phyloP scores from a whole-genome alignment of 306 rosid species.

The Dalbergia cultrata region DNA sequence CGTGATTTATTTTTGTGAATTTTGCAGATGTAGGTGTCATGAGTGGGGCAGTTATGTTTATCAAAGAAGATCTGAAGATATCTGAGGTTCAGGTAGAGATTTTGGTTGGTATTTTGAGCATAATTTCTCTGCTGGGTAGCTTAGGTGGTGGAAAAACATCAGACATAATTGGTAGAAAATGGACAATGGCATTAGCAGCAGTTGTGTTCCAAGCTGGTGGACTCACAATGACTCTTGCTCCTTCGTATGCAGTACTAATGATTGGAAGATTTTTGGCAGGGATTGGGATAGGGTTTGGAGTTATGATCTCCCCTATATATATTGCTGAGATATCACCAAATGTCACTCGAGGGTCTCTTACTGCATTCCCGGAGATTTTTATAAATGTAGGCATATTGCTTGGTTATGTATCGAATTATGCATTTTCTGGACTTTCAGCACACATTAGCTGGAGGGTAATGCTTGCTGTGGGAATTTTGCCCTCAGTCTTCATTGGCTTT shows the following conservation, averaged over 20 bases:
- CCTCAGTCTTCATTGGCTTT: conserved; percentile 86
- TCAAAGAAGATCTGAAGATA: conserved; percentile 86
- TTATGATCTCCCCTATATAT: conserved; percentile 89
- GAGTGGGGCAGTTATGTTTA: conserved; percentile 97
- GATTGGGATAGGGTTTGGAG: conserved; percentile 91
- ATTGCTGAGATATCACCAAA: conserved; percentile 95
- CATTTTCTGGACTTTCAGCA: conserved; percentile 76
- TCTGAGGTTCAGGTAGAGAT: conserved; percentile 82
- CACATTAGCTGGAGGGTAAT: conserved; percentile 91
- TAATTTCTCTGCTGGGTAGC: conserved; percentile 89
- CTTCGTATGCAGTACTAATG: conserved; percentile 73
- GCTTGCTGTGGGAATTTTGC: conserved; percentile 90
- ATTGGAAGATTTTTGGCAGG: conserved; percentile 86
- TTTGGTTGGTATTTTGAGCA: conserved; percentile 85
- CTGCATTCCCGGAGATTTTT: conserved; percentile 89
- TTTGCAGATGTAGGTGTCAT: conserved; percentile 95
- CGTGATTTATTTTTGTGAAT: conserved; percentile 43
- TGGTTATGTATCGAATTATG: conserved; percentile 88
- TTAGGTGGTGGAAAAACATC: conserved; percentile 93
- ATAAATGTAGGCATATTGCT: conserved; percentile 87
- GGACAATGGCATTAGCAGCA: conserved; percentile 96
- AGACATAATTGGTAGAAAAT: conserved; percentile 85
- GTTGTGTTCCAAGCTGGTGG: conserved; percentile 83
- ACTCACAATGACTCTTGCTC: conserved; percentile 78
- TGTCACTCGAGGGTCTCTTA: conserved; percentile 76